Base-by-base conservation (phyloP, 2,329 filamentous ascomycete species). In the Aureobasidium pullulans region DNA sequence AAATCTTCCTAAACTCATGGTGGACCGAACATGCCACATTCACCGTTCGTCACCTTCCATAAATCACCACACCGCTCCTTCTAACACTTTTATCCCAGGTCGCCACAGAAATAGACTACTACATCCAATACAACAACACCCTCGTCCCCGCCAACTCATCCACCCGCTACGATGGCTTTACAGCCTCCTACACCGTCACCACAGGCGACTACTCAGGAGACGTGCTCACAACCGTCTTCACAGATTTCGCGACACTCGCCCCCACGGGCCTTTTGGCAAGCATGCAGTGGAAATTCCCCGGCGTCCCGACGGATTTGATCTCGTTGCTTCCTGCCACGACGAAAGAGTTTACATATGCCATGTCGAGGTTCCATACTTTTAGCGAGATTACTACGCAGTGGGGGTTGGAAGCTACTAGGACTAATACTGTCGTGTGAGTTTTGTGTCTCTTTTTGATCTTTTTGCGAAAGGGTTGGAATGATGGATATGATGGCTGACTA, bases 61-160 rank as follows among this genome's bases (percentile, higher is more conserved):
- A 5, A 3, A 32, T 9, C 31, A 9, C 15, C 6, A 16, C 1
- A 4, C 6, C 1, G 0, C 6, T 10, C 7, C 10, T 32, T 28
- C 28, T 42, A 6, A 28, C 6, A 6, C 15, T 1, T 32, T 4
- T 6, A n/a, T 23, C 5, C 2, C 13, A 57, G 52, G 31, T 57
- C 13, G 52, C 52, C 16, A 57, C 52, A 1, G 52, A 44, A 23
- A 29, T 46, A n/a, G 42, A 44, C 37, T 44, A 57, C 40, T 57
- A 57, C 19, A 57, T 57, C 8, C 52, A 57, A 16, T 57, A 57
- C 31, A 57, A 57, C 52, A 57, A 57, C 19, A 57, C 52, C 7
- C n/a, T 43, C 15, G 32, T 57, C 7, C 13, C 42, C 7, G 40
- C 42, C 11, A 57, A 57, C 31, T 46, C 52, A 11, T 19, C 40